Base-by-base conservation (phyloP, 2,329 filamentous ascomycete genomes). In the Monilinia fructigena region DNA sequence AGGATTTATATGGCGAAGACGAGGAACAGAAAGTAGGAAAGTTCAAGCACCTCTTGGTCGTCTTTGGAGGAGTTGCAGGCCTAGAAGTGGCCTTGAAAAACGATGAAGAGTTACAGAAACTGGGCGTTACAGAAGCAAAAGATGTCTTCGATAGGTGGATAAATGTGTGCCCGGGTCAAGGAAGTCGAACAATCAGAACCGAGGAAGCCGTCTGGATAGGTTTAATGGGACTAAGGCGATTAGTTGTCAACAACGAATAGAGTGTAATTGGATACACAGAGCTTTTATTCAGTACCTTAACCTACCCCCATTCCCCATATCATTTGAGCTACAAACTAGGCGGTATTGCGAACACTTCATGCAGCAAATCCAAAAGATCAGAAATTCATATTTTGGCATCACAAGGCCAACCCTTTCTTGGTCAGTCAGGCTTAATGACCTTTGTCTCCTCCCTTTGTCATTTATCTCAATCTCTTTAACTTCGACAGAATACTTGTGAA, bases 81-180 rank as follows among this genome's bases (percentile, higher is more conserved):
- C 80, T 96, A 18, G 92, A 96, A 75, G 88, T 85, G 63, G 91
- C 91, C 0, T 86, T 91, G 3, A 82, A 83, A 66, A 85, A 84
- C 28, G 86, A 91, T 72, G 76, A 78, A 1, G 84, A 86, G 68
- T 73, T 92, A 70, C 77, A 82, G 68, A 74, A 73, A 11, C 73
- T 77, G 71, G 89, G 86, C 0, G 85, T 94, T 18, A 80, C 82
- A 7, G 86, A 87, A 45, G 81, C 82, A 31, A 87, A 86, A 68
- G 86, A 91, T 70, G 76, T 94, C 61, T 96, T 96, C 75, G 92
- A 96, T 77, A 83, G 88, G 71, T 96, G 91, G 91, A 82, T 96
- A 23, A 91, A 96, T 76, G 82, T 95, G 55, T 82, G 93, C 70
- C 90, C 91, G 4, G 86, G 87, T 1, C 92, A 96, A 77, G 92